Evolutionary conservation across 805 yeast genomes (phyloP).

Genomic region (Kurtzmaniella cleridarum): DNA sequence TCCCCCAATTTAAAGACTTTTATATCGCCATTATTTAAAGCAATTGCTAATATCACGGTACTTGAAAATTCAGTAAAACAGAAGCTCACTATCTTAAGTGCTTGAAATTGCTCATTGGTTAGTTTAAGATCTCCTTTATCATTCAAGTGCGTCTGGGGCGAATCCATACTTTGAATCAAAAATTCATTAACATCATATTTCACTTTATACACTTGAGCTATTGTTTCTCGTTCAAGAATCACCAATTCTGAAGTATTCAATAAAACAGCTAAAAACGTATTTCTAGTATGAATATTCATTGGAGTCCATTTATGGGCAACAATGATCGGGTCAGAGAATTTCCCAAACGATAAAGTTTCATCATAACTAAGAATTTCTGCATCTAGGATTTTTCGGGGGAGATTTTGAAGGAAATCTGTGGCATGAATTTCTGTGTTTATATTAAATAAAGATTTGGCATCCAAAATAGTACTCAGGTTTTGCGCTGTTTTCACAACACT

Average conservation of each 20-base stretch:
- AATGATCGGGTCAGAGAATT: constrained; percentile 28
- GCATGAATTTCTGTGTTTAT: constrained; percentile 19
- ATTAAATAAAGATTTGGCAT: constrained; percentile 21
- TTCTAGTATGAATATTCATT: constrained; percentile 15
- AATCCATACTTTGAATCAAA: constrained; percentile 16
- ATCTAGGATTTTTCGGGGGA: constrained; percentile 23
- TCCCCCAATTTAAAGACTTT: constrained; percentile 10
- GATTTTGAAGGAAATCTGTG: constrained; percentile 22
- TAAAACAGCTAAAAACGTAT: constrained; percentile 27
- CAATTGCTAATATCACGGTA: constrained; percentile 8
- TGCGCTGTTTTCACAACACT: constrained; percentile 9
- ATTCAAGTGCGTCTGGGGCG: constrained; percentile 11
- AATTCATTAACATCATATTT: constrained; percentile 22
- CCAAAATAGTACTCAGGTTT: constrained; percentile 9
- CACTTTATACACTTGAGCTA: constrained; percentile 18
- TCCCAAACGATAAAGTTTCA: constrained; percentile 23
- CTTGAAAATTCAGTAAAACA: constrained; percentile 13
- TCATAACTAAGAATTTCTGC: constrained; percentile 21
- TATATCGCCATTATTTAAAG: constrained; percentile 10
- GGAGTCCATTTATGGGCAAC: constrained; percentile 32
- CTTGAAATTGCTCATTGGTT: constrained; percentile 14
- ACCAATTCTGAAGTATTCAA: constrained; percentile 35
- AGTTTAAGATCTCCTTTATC: constrained; percentile 16
- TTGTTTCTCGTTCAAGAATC: constrained; percentile 22
- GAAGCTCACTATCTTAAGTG: constrained; percentile 23